phyloP scores from a whole-genome alignment of 371 early-diverging fungal species.

The Mucor racemosus region DNA sequence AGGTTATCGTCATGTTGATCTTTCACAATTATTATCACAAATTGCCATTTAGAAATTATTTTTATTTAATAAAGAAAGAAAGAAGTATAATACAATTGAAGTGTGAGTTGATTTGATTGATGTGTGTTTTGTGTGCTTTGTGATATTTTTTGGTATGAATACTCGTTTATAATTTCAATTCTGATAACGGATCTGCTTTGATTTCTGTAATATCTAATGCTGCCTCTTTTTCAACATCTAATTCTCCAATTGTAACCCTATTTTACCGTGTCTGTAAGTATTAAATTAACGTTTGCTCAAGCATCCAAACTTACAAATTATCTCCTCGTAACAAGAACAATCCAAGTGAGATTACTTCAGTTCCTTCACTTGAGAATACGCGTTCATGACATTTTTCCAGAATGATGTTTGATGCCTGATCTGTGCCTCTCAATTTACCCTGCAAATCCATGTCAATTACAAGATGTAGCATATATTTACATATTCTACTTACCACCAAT shows the following conservation, averaged over 20 bases:
- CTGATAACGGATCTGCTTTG: slow-evolving; percentile 51
- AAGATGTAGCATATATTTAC: background rate
- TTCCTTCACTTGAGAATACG: slow-evolving; percentile 75
- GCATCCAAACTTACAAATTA: slow-evolving; percentile 60
- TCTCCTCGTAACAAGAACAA: slow-evolving; percentile 83
- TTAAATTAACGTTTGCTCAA: background rate
- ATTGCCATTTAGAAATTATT: slow-evolving; percentile 15
- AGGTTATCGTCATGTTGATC: slow-evolving; percentile 67
- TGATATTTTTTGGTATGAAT: background rate
- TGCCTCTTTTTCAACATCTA: slow-evolving; percentile 54
- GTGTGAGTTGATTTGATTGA: background rate
- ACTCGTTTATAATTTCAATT: slow-evolving; percentile 24
- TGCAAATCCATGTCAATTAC: slow-evolving; percentile 12
- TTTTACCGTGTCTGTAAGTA: background rate
- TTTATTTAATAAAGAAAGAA: slow-evolving; percentile 3
- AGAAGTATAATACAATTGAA: slow-evolving; percentile 4
- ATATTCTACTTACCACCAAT: slow-evolving; percentile 50
- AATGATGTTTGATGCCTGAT: slow-evolving; percentile 82
- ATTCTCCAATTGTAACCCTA: slow-evolving; percentile 52
- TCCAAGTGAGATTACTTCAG: slow-evolving; percentile 74
- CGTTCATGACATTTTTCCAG: slow-evolving; percentile 77
- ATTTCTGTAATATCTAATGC: slow-evolving; percentile 46
- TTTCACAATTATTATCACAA: slow-evolving; percentile 53
- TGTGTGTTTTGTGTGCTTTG: background rate
- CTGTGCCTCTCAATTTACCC: slow-evolving; percentile 80